Base-by-base conservation (phyloP, 2,329 filamentous ascomycete genomes). In the Sclerotinia spermophila region DNA sequence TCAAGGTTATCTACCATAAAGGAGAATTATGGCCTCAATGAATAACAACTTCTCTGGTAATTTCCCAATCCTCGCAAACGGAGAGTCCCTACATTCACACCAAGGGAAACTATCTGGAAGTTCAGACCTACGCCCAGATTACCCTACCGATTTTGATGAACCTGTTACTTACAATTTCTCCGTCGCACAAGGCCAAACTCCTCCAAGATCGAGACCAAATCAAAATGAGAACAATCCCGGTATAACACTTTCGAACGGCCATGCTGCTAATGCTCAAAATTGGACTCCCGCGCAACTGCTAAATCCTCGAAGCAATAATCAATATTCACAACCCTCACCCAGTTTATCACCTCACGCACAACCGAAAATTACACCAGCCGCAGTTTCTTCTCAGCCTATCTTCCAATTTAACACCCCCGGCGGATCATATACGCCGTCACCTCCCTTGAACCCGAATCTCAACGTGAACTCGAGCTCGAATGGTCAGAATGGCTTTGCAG, bases 271-370 rank as follows among this genome's bases (percentile, higher is more conserved):
- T 51, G 40, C 59, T 27, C 68, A 55, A 66, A 71, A 73, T 67
- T 85, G 84, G 81, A 82, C 83, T 65, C 79, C 83, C 27, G 78
- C 80, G 15, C 73, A 79, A 15, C 76, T 84, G 24, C 77, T 85
- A 55, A 83, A 84, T 70, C 83, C 83, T 7, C 81, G 80, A 75
- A 79, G 77, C 64, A 48, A 27, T 27, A 35, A 66, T 56, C 68
- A 70, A 51, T 30, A 21, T 17, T 30, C 45, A n/a, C 62, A 38
- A 21, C 33, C 35, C 33, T 66, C 35, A n/a, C 58, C 38, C 38
- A 44, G 8, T 27, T 61, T 15, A 44, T 10, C 58, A 7, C 33
- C 62, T 53, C 24, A 42, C 19, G 11, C 60, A 30, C 67, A 48
- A 38, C 40, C 45, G 68, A 75, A 66, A 74, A 59, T 68, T 61